Evolutionary conservation across 1,284 basidiomycete genomes (phyloP), one percentile per base, ranked within the genome.

Genomic region (Ceratobasidium sp.): DNA sequence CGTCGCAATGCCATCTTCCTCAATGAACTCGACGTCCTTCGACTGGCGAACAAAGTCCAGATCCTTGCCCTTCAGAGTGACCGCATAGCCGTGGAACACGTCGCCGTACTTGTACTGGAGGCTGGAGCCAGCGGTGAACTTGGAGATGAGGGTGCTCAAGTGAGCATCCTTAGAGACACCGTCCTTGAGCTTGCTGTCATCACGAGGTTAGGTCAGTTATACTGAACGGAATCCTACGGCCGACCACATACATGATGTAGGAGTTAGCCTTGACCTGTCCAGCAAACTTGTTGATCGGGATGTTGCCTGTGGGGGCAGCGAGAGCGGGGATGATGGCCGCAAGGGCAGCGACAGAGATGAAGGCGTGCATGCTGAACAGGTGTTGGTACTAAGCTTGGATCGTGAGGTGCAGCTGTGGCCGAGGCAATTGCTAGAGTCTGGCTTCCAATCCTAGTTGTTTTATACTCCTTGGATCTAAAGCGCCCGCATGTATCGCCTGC

Each of bases 71-170:
- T 66, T 76, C 44, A 79, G 56, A 9, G 23, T 68, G 56, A 77
- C 79, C 26, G 79, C 77, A 26, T 79, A 80, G 50, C 79, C 79
- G 50, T 80, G 77, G 62, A 79, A 77, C 48, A 80, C 71, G 40
- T 54, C 46, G 23, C 70, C 77, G 50, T 74, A 79, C 57, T 79
- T 71, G 71, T 79, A 76, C 48, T 76, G 48, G 44, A 76, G 20
- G 65, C 44, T 65, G 12, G 74, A 76, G n/a, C 65, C 74, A 10
- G 74, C 74, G n/a, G 50, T 52, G 40, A 62, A 76, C 50, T n/a
- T n/a, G 42, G 62, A 56, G 54, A 67, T 52, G 74, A 76, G 42
- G 26, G 48, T 23, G 64, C 17, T 67, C 62, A 76, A 59, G 54
- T 76, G 75, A 23, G 65, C 15, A 23, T 77, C 57, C 54, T 57